Percentiles rank a stretch among this genome's conserved stretches.
These are phyloP conservation scores for Microbotryum saponariae DNA, from an alignment of 1,284 basidiomycete species.

Conservation along the genomic window DNA sequence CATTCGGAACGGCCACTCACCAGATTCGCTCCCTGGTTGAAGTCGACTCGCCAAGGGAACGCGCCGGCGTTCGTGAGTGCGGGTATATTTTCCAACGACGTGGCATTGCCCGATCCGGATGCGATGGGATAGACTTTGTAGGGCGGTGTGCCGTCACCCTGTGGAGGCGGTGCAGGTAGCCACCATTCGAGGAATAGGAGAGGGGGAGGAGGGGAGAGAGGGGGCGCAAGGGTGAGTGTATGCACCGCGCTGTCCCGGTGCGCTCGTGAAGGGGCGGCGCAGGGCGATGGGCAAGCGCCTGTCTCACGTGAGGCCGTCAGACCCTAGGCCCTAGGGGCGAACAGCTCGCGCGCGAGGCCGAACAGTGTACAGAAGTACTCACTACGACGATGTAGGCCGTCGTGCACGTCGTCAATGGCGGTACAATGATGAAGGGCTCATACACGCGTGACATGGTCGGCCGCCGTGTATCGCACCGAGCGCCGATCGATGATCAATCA, in stretches of 20 bases:
- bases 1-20: conserved; percentile 5
- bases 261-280: too few species aligned
- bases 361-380: background rate
- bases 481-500: too few species aligned
- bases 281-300: too few species aligned
- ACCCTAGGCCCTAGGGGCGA: too few species aligned
- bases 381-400: conserved; percentile 17
- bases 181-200: background rate
- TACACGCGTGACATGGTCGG: conserved; percentile 1
- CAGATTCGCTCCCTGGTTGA: conserved; percentile 18
- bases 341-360: background rate
- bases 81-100: conserved; percentile 12
- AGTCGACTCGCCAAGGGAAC: conserved; percentile 10
- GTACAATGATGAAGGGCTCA: conserved; percentile 14
- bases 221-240: background rate
- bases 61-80: background rate
- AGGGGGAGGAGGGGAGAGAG: background rate
- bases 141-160: conserved; percentile 19
- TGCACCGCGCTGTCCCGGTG: background rate
- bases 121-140: conserved; percentile 14
- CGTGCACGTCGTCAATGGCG: conserved; percentile 17
- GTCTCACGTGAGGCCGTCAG: too few species aligned
- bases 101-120: conserved; percentile 3
- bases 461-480: background rate
- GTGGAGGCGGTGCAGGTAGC: background rate